These are phyloP conservation scores for Prunella vulgaris DNA, from an alignment of 257 asterid genomes.

Conservation along the genomic window DNA sequence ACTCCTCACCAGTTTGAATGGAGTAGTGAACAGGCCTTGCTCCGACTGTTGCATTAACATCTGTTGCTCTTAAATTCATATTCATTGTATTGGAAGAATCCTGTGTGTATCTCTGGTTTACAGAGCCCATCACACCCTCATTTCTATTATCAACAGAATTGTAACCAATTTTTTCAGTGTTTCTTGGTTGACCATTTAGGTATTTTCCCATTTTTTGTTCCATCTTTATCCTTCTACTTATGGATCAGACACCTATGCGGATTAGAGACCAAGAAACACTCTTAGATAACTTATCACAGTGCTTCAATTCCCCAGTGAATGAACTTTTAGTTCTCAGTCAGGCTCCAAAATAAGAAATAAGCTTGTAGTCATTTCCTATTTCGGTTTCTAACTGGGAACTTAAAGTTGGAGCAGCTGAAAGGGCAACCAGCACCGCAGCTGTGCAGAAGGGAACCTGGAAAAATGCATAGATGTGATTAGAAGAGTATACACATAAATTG, in stretches of 20 bases:
- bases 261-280: constrained; percentile 6
- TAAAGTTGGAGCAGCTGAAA: constrained; percentile 16
- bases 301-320: constrained; percentile 10
- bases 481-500: constrained; percentile 1
- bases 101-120: constrained; percentile 48
- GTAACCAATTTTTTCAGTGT: constrained; percentile 49
- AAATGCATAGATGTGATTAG: constrained; percentile 19
- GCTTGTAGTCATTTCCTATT: constrained; percentile 26
- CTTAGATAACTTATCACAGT: constrained; percentile 6
- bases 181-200: constrained; percentile 43
- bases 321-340: constrained; percentile 30
- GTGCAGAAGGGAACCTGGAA: constrained; percentile 24
- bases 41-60: constrained; percentile 38
- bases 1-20: constrained; percentile 96
- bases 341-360: constrained; percentile 40
- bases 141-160: constrained; percentile 46
- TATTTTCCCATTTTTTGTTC: constrained; percentile 51
- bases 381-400: constrained; percentile 19
- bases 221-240: constrained; percentile 30
- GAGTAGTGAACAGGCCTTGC: constrained; percentile 79
- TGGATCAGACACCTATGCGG: background rate
- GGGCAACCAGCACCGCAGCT: constrained; percentile 11
- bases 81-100: constrained; percentile 61
- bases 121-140: constrained; percentile 45
- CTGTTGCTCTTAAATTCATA: constrained; percentile 51